Conservation (phyloP, 2,329 filamentous ascomycete genomes). For the Paecilomyces dactylethromorphus region DNA sequence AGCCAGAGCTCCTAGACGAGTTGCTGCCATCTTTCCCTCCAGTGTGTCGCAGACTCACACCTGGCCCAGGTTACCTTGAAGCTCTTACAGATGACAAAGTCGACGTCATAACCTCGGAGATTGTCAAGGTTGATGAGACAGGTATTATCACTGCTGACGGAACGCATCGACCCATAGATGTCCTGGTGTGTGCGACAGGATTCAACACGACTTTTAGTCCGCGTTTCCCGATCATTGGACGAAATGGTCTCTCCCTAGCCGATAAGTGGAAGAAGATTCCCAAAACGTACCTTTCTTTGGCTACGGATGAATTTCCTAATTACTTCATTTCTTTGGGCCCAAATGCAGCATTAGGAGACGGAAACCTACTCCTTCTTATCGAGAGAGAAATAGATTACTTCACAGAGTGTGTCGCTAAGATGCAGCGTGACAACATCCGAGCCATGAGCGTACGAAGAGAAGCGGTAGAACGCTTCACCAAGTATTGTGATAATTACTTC, state of each 20-base stretch:
- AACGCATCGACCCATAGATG: conserved; percentile 24
- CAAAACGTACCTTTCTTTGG: conserved; percentile 29
- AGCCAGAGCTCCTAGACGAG: conserved; percentile 27
- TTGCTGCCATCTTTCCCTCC: conserved; percentile 36
- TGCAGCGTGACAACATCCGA: conserved; percentile 29
- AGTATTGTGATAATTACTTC: conserved; percentile 29
- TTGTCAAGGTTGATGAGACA: conserved; percentile 33
- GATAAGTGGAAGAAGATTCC: conserved; percentile 25
- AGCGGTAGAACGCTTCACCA: conserved; percentile 21
- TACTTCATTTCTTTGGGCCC: conserved; percentile 29
- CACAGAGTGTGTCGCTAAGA: conserved; percentile 25
- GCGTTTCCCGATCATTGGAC: conserved; percentile 27
- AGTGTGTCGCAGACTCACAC: conserved; percentile 39
- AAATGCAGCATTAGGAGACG: conserved; percentile 25
- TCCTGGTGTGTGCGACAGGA: conserved; percentile 33
- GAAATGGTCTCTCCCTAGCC: conserved; percentile 17
- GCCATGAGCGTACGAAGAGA: conserved; percentile 18
- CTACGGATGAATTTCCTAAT: conserved; percentile 27
- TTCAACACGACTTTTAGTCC: conserved; percentile 31
- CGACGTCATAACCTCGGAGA: conserved; percentile 50
- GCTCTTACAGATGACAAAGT: conserved; percentile 57
- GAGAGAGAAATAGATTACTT: conserved; percentile 29
- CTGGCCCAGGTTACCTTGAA: conserved; percentile 49
- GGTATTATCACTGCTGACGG: conserved; percentile 29
- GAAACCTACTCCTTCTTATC: conserved; percentile 26